phyloP scores from a whole-genome alignment of 495 filamentous ascomycete species.

The Talaromyces adpressus region DNA sequence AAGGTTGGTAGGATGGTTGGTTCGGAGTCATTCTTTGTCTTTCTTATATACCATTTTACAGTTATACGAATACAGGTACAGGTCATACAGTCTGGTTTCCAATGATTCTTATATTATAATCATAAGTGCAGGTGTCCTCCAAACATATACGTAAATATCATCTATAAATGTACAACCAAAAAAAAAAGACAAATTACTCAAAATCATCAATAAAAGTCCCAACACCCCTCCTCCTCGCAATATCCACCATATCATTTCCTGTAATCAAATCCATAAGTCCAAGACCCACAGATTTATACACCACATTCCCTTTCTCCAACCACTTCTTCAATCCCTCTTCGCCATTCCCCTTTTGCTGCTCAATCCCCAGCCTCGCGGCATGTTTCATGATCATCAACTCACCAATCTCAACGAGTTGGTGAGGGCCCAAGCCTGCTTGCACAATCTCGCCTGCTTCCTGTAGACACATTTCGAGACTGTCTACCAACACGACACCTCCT shows the following conservation, averaged over 20 bases:
- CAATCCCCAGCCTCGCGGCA: constrained; percentile 28
- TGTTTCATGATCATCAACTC: constrained; percentile 71
- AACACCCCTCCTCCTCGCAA: constrained; percentile 65
- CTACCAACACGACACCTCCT: constrained; percentile 76
- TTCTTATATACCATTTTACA: constrained; percentile 1
- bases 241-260: constrained; percentile 63
- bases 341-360: constrained; percentile 21
- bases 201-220: constrained; percentile 68
- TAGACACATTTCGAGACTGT: constrained; percentile 70
- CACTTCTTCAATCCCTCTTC: constrained; percentile 59
- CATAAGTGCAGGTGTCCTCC: neutral
- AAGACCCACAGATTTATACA: constrained; percentile 41
- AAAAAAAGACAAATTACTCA: constrained; percentile 20
- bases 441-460: constrained; percentile 87
- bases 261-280: constrained; percentile 51
- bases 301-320: constrained; percentile 73
- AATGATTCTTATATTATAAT: neutral
- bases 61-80: neutral
- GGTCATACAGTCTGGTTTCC: neutral
- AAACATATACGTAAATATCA: neutral
- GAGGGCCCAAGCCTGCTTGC: constrained; percentile 60
- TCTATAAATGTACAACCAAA: neutral
- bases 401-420: constrained; percentile 78
- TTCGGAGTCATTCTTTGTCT: neutral
- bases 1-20: neutral